Base-by-base conservation (phyloP, 352 stramenopile genomes). In the Aphanomyces astaci region DNA sequence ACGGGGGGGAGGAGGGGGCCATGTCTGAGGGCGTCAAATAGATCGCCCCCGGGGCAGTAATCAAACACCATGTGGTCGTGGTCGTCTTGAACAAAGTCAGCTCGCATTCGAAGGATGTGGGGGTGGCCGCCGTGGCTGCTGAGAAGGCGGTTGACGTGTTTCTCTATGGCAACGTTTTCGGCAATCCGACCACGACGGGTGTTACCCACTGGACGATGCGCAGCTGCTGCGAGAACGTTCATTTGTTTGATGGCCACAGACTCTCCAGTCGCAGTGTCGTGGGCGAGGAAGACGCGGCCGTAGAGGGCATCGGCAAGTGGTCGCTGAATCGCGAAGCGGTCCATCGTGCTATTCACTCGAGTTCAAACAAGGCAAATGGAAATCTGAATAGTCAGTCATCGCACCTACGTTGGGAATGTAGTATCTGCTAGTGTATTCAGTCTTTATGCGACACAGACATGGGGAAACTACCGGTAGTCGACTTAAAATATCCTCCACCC, bases 211-310 rank as follows among this genome's bases (percentile, higher is more conserved):
- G 77, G 77, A 49, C 80, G 77, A 52, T 79, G 76, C 31, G 72
- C 71, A 31, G 77, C 77, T 0, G 84, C 84, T 32, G 73, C 80
- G 25, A 59, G 67, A 27, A 90, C 72, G 52, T 92, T 81, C 75
- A 92, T 85, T 73, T 78, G 80, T 76, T 94, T 94, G 70, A 91
- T 74, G 25, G 83, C 86, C 59, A 90, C 82, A 48, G 73, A 66
- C 48, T 89, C 81, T 48, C 74, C 74, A 3, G 79, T 79, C 17
- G 39, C 59, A 17, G 73, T 51, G 71, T 92, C 74, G 19, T 76
- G 76, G 69, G 78, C 87, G 65, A 83, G 80, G 24, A 85, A 70
- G 53, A 94, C 82, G 65, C 76, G 70, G 25, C 86, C 86, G 62
- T 88, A 92, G 30, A 92, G 79, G 63, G 86, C 83, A 0, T 76